Evolutionary conservation across 2,329 filamentous ascomycete genomes (phyloP), one percentile per base, ranked within the genome.

Genomic region (Herpomyces periplanetae): DNA sequence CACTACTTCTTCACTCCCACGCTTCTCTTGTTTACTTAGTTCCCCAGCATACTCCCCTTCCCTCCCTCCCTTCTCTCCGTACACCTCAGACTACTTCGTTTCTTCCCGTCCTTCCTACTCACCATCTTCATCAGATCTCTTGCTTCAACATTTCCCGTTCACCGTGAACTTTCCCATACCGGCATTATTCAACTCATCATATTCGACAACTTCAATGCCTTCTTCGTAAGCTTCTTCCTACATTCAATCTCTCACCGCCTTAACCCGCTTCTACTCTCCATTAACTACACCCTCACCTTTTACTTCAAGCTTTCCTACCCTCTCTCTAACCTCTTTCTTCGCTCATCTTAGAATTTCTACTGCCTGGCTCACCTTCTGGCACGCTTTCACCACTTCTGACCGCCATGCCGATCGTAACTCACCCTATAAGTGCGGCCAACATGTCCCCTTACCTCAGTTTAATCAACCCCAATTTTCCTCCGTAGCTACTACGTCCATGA

Each of bases 341-440:
- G 15, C 19, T 20, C 20, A 16, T 17, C 22, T 16, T 28, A 61
- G 61, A 32, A 39, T 75, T 34, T 50, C 55, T 30, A 51, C 51
- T 30, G 56, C 62, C 40, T 64, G 80, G 41, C 64, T 64, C 41
- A 65, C 64, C 25, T 75, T 96, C 44, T 96, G 80, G 80, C 80
- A 91, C 49, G 57, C 64, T 30, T 80, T 37, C 23, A 40, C 64
- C 51, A 63, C 55, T 36, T 61, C 55, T 32, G 50, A 58, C 44
- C 85, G 80, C 25, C 57, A 96, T 45, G 85, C 80, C 27, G 62
- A 59, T 25, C 66, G 63, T 47, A 68, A 96, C 42, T 85, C 75
- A 23, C 73, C 80, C 19, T 84, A 85, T 42, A 61, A 73, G 35
- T 68, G 65, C 24, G 71, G 73, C 27, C 59, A 64, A 35, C 75